Base-by-base conservation (phyloP, 345 rosid genomes). In the Boechera divaricarpa region DNA sequence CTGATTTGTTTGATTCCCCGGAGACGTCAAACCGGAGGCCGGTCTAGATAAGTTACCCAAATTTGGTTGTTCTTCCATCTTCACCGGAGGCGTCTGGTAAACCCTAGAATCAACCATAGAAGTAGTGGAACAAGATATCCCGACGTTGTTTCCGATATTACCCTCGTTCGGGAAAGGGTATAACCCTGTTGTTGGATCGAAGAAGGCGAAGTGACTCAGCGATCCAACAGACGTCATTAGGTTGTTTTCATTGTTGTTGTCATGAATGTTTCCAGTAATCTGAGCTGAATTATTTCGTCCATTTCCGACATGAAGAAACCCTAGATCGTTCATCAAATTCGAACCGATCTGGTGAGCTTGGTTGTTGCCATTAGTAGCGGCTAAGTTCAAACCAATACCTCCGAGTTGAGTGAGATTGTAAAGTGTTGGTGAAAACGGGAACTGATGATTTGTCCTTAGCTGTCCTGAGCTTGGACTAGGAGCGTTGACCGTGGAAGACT, bases 371-470 rank as follows among this genome's bases (percentile, higher is more conserved):
- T 52, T 74, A 61, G 80, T 66, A 39, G 86, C 88, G 6, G 82
- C 72, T 67, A 86, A 85, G 69, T 80, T 88, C n/a, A 90, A 72
- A 68, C 91, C 90, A 10, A 87, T 49, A 74, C 85, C 89, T 18
- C 84, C 89, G 11, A 77, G 77, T 36, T 82, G 82, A 79, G 45
- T 85, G 82, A 77, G 85, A 47, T 42, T 83, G 7, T 85, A 88
- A 48, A 85, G 70, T 47, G 85, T 81, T 49, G 87, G 63, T 83
- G 82, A 63, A 76, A 87, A 86, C 15, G 94, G 92, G 42, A 85
- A 70, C 55, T 84, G 89, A 33, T 82, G 67, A 75, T 66, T 72
- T 49, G 77, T 72, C 77, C 54, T 31, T 16, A 71, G 67, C 67
- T 83, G 87, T 31, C 72, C 79, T 16, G 81, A 53, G 36, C 81